A percentile compares a stretch with the other conserved stretches of the same genome.
These are phyloP conservation scores for Delphinella strobiligena DNA, from an alignment of 2,329 filamentous ascomycete species.

Conservation along the genomic window DNA sequence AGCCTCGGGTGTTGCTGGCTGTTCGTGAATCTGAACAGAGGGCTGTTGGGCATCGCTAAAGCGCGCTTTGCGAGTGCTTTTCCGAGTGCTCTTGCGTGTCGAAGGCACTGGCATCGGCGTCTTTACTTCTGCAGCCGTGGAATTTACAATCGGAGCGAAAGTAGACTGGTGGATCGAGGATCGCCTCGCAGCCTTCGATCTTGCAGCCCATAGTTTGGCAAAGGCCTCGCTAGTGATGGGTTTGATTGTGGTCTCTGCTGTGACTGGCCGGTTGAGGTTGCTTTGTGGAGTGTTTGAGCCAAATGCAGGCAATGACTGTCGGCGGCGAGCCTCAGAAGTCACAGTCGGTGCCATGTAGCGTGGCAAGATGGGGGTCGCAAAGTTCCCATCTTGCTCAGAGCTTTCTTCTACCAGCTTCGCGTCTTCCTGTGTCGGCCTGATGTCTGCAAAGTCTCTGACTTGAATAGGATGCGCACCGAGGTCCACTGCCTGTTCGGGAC, in stretches of 20 bases:
- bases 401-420: not conserved
- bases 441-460: not conserved
- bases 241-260: slow-evolving; percentile 19
- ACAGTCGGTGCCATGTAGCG: slow-evolving; percentile 21
- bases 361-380: slow-evolving; percentile 10
- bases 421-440: not conserved
- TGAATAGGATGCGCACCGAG: too few species aligned
- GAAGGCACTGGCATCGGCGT: too few species aligned
- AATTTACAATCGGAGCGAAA: too few species aligned
- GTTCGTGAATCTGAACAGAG: not conserved
- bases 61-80: too few species aligned
- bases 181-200: not conserved
- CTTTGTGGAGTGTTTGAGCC: slow-evolving; percentile 10
- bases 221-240: slow-evolving; percentile 13
- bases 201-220: slow-evolving; percentile 11
- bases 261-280: slow-evolving; percentile 14
- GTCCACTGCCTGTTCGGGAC: too few species aligned
- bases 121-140: too few species aligned
- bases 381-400: slow-evolving; percentile 1
- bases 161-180: slow-evolving; percentile 4
- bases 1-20: slow-evolving; percentile 2
- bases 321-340: slow-evolving; percentile 19
- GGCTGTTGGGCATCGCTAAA: not conserved
- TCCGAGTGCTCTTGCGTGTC: too few species aligned
- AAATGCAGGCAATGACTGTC: slow-evolving; percentile 20